These are phyloP conservation scores for Colletotrichum horii DNA, from an alignment of 2,329 filamentous ascomycete genomes.

Conservation along the genomic window DNA sequence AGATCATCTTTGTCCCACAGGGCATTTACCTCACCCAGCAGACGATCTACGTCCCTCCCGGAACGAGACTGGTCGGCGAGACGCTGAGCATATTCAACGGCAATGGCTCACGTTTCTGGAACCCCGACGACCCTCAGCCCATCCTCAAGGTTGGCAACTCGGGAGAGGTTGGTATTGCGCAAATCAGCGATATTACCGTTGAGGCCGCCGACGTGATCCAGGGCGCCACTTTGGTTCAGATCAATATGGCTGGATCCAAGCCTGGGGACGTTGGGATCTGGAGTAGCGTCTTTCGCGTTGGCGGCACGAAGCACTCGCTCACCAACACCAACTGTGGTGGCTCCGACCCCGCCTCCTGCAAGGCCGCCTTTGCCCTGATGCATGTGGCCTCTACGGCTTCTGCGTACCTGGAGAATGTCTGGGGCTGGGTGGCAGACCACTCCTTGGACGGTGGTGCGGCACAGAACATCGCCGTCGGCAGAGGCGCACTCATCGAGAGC, in stretches of 20 bases:
- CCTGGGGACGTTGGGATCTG: constrained; percentile 57
- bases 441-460: constrained; percentile 50
- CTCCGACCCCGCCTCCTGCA: constrained; percentile 41
- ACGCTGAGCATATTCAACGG: constrained; percentile 56
- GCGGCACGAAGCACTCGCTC: constrained; percentile 46
- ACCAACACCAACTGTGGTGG: constrained; percentile 41
- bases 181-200: constrained; percentile 59
- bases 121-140: constrained; percentile 46
- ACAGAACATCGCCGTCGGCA: constrained; percentile 49
- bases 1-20: constrained; percentile 46
- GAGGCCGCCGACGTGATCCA: constrained; percentile 51
- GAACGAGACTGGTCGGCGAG: constrained; percentile 60
- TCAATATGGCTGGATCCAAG: constrained; percentile 51
- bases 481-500: constrained; percentile 52
- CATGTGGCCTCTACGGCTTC: constrained; percentile 51
- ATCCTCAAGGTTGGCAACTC: constrained; percentile 56
- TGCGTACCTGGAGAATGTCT: constrained; percentile 59
- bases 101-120: constrained; percentile 48
- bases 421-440: constrained; percentile 54
- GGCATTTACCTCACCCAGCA: constrained; percentile 14
- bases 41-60: constrained; percentile 24
- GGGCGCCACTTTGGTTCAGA: constrained; percentile 46
- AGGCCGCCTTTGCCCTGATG: constrained; percentile 52
- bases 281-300: constrained; percentile 50
- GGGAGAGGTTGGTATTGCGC: constrained; percentile 53